A percentile compares a stretch with the other conserved stretches of the same genome.
phyloP scores from a whole-genome alignment of 2,329 filamentous ascomycete genomes.

The Fusarium denticulatum region DNA sequence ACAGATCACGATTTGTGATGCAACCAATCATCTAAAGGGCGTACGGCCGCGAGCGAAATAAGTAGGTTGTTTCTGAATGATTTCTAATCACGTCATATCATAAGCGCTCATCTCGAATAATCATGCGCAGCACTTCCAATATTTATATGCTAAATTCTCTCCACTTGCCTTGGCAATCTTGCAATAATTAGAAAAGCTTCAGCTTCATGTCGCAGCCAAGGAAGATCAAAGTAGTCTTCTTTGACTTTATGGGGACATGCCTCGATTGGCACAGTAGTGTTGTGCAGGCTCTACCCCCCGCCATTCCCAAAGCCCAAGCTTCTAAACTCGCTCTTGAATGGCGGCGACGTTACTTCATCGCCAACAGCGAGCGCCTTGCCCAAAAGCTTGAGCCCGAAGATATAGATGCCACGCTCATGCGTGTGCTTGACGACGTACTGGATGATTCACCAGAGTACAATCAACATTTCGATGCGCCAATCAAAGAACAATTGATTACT shows the following conservation, averaged over 20 bases:
- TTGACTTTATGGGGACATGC: conserved; percentile 69
- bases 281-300: conserved; percentile 47
- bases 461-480: conserved; percentile 22
- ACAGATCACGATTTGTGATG: neutral
- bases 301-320: conserved; percentile 44
- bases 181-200: neutral
- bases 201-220: neutral
- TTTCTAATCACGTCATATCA: neutral
- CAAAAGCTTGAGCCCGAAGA: conserved; percentile 53
- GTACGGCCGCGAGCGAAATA: neutral
- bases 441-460: neutral
- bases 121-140: too few species aligned
- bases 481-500: conserved; percentile 42
- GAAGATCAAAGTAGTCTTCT: conserved; percentile 59
- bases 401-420: conserved; percentile 60
- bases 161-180: too few species aligned
- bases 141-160: neutral
- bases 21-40: neutral
- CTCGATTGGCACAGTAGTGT: conserved; percentile 62
- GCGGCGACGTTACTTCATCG: conserved; percentile 60
- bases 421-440: conserved; percentile 52
- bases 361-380: conserved; percentile 52
- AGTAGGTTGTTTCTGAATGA: neutral
- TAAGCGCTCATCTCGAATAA: neutral
- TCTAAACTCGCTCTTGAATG: conserved; percentile 60